Base-by-base conservation (phyloP, 202 grass and related monocot species). In the Musa balbisiana region DNA sequence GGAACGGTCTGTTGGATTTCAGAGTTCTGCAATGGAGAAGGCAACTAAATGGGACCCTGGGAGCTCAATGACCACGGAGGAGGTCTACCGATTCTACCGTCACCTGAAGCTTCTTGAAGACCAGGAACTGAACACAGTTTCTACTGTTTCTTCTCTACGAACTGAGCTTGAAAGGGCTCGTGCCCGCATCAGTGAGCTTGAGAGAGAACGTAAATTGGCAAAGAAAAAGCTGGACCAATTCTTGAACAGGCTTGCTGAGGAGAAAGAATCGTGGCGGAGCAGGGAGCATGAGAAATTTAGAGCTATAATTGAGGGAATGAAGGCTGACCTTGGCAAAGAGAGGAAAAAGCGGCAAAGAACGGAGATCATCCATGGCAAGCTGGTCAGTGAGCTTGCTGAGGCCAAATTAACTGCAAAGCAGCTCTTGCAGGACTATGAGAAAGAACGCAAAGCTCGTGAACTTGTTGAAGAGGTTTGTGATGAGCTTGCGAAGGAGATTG, bases 41-140 rank as follows among this genome's bases (percentile, higher is more conserved):
- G 95, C 91, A 83, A 99, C 95, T 74, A 99, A 99, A 81, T 94
- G 95, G 95, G 95, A 99, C 71, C 91, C 95, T 74, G 78, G 85
- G 58, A 83, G 84, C 79, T 76, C 83, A 77, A 83, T 85, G 76
- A 85, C 90, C 58, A 82, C 81, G 11, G 86, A 89, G 81, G 89
- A 90, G 71, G 88, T 91, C 0, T 92, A 94, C 76, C 76, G 88
- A 73, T 83, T 97, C 68, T 88, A 84, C 33, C 87, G 84, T 60
- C 86, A 87, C 51, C 64, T 99, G 74, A 92, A 99, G 68, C 84
- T 94, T 75, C 76, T 91, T 60, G 80, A 90, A 52, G 84, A 90
- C 21, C 81, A 81, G 56, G 82, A 92, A 55, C 79, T 86, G 5
- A 74, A 76, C 81, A 69, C 64, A 23, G 29, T 76, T 64, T 76